Conservation (phyloP, 305 asterid genomes). For the Vinca major region DNA sequence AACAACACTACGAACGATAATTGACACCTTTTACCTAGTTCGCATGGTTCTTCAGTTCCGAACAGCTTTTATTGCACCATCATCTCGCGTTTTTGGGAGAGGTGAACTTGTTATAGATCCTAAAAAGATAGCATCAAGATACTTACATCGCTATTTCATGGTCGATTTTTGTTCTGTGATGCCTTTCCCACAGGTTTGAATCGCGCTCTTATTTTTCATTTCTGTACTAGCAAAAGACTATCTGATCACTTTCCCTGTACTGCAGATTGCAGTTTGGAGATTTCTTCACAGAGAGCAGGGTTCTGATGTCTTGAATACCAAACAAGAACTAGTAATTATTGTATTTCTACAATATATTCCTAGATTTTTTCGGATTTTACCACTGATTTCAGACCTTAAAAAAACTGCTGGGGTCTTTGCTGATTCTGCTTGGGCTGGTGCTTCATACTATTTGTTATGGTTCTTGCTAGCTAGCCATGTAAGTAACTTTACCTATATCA, state of each 20-base stretch:
- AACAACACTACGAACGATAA: conserved; percentile 50
- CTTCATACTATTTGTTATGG: conserved; percentile 85
- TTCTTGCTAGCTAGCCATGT: conserved; percentile 94
- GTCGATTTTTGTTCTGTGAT: conserved; percentile 82
- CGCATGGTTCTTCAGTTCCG: conserved; percentile 81
- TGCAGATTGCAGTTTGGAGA: conserved; percentile 82
- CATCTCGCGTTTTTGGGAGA: conserved; percentile 97
- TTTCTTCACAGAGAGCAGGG: conserved; percentile 53
- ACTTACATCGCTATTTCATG: conserved; percentile 60
- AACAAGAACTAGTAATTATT: conserved; percentile 54
- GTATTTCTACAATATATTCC: conserved; percentile 75
- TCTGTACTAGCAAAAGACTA: background rate
- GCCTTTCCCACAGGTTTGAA: conserved; percentile 89
- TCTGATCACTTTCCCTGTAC: background rate
- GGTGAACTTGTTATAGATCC: conserved; percentile 98
- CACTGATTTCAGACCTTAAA: conserved; percentile 79
- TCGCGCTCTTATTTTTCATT: conserved; percentile 5
- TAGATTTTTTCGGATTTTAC: conserved; percentile 63
- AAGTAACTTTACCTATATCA: conserved; percentile 26
- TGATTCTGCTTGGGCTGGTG: conserved; percentile 99
- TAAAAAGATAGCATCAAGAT: conserved; percentile 61
- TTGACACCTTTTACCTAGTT: conserved; percentile 56
- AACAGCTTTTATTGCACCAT: conserved; percentile 94
- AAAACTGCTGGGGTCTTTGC: conserved; percentile 92
- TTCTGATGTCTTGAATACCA: conserved; percentile 70